Base-by-base conservation (phyloP, 2,329 filamentous ascomycete genomes). In the Lanzia echinophila region DNA sequence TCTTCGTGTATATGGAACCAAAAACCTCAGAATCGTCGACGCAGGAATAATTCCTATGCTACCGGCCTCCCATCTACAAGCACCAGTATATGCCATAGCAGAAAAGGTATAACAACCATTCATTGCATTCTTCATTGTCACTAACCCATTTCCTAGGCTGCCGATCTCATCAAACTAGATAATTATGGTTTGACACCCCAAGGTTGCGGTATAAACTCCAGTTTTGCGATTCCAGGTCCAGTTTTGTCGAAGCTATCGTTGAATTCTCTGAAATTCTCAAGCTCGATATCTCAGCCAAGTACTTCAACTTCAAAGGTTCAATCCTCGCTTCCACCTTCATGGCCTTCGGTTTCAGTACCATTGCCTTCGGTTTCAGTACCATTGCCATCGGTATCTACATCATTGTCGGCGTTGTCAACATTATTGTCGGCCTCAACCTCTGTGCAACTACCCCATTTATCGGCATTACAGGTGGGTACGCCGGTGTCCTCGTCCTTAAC, bases 161-260 rank as follows among this genome's bases (percentile, higher is more conserved):
- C 61, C 13, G 61, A 64, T 41, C 61, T 61, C 33, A 63, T 64
- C 50, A 64, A 64, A 42, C 54, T 50, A 4, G 58, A 62, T 22
- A 60, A 63, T 45, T 19, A 46, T 31, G 56, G 53, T 6, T 45
- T 60, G 6, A 36, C 28, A 44, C 55, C 55, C 24, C 24, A 48
- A 24, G 56, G 56, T 7, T 62, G 60, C 33, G 52, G 52, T 2
- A 46, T 31, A 46, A 20, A 43, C 31, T 45, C 51, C 32, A 41
- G 46, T 10, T 54, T 44, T 41, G 52, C 52, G 28, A 36, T 19
- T 13, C 38, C 46, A 15, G 52, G 52, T 39, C 55, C 55, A 34
- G 33, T 54, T 20, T 53, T 53, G 36, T 42, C 50, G 11, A 53
- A 48, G 17, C 17, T 53, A 13, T 42, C 44, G 5, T 33, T 53